A percentile compares a stretch with the other conserved stretches of the same genome.
These are phyloP conservation scores for Amaranthus palmeri DNA, from an alignment of 148 eudicot genomes.

Conservation along the genomic window DNA sequence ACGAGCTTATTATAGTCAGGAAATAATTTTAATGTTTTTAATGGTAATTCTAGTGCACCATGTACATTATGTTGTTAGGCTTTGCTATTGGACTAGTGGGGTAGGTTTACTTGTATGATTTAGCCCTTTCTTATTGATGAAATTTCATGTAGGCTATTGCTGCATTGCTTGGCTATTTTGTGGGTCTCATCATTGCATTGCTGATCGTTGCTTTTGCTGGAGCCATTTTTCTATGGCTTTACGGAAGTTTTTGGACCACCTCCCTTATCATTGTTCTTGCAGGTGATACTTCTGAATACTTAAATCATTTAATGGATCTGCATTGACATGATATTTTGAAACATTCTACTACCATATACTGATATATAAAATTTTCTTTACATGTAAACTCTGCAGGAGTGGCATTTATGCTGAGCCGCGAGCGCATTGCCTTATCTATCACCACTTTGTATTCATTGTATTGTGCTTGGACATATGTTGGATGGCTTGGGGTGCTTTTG, in stretches of 20 bases:
- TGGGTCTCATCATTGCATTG: slow-evolving; percentile 55
- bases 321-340: background rate
- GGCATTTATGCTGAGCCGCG: slow-evolving; percentile 54
- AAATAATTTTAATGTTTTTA: too few species aligned
- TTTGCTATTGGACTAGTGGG: background rate
- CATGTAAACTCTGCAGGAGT: slow-evolving; percentile 50
- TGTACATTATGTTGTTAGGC: background rate
- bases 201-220: slow-evolving; percentile 37
- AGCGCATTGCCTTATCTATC: slow-evolving; percentile 62
- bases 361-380: slow-evolving; percentile 5
- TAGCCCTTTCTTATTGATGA: slow-evolving; percentile 1
- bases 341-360: background rate
- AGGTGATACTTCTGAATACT: slow-evolving; percentile 40
- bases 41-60: too few species aligned
- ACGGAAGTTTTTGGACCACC: slow-evolving; percentile 51
- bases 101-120: slow-evolving; percentile 1
- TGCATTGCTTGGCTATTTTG: slow-evolving; percentile 54
- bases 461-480: slow-evolving; percentile 77
- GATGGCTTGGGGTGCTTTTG: slow-evolving; percentile 71
- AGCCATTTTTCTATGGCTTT: slow-evolving; percentile 40
- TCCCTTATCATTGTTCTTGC: slow-evolving; percentile 45
- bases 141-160: slow-evolving; percentile 44
- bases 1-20: background rate
- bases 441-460: slow-evolving; percentile 66
- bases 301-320: background rate